Conservation (phyloP, 140 eudicot genomes). For the Ambrosia hybrid region DNA sequence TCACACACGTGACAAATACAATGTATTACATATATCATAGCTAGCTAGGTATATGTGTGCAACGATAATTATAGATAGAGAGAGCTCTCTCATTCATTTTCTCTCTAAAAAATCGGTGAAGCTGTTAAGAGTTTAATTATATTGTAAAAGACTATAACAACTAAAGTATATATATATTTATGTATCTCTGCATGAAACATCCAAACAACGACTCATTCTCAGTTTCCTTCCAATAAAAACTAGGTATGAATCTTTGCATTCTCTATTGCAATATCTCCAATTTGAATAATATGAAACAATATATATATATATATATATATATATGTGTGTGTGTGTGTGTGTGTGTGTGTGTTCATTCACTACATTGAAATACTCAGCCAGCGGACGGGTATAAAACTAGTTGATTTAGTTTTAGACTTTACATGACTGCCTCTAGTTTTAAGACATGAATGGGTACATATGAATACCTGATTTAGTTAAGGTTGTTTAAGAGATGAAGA, state of each 20-base stretch:
- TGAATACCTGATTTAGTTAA: not conserved
- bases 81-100: not conserved
- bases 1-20: no score
- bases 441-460: not conserved
- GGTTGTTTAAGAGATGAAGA: not conserved
- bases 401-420: no score
- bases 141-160: not conserved
- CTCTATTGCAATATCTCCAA: no score
- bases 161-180: not conserved
- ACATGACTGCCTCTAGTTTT: no score
- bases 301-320: no score
- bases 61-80: no score
- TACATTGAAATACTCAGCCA: no score
- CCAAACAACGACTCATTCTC: not conserved
- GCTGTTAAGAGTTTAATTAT: slow-evolving; percentile 12
- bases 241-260: slow-evolving; percentile 5
- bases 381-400: not conserved
- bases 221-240: not conserved
- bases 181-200: not conserved
- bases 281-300: no score
- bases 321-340: no score
- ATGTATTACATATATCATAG: no score
- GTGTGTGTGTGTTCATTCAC: no score
- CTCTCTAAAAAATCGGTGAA: slow-evolving; percentile 4
- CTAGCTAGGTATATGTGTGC: no score